phyloP scores from a whole-genome alignment of 371 early-diverging fungal genomes.

The Lichtheimia corymbifera region DNA sequence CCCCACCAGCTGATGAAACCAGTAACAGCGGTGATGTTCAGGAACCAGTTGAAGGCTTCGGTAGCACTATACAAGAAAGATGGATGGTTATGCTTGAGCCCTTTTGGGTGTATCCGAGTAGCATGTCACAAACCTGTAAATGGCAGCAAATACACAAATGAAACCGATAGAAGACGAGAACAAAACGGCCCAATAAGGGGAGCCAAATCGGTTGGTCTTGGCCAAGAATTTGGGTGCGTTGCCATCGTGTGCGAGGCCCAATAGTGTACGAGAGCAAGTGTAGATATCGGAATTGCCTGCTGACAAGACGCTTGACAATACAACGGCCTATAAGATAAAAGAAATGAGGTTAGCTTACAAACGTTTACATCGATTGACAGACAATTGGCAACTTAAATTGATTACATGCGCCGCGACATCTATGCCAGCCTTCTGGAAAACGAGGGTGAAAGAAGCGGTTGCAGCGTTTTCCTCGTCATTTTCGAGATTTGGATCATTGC shows the following conservation, averaged over 20 bases:
- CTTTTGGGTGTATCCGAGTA: too few species aligned
- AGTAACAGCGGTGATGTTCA: slow-evolving; percentile 71
- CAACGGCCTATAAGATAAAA: background rate
- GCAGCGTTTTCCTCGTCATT: slow-evolving; percentile 43
- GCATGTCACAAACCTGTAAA: slow-evolving; percentile 33
- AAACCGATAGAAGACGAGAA: slow-evolving; percentile 62
- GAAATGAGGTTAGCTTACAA: too few species aligned
- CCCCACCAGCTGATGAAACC: slow-evolving; percentile 77
- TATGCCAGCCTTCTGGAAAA: slow-evolving; percentile 67
- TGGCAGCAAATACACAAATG: slow-evolving; percentile 52
- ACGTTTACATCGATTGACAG: slow-evolving; percentile 15
- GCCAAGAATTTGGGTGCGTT: slow-evolving; percentile 64
- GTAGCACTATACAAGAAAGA: slow-evolving; percentile 26
- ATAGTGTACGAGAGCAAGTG: slow-evolving; percentile 65
- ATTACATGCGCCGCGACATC: slow-evolving; percentile 64
- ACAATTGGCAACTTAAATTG: slow-evolving; percentile 64
- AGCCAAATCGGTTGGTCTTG: slow-evolving; percentile 51
- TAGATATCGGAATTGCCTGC: slow-evolving; percentile 76
- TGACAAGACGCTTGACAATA: slow-evolving; percentile 56
- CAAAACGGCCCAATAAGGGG: slow-evolving; percentile 56
- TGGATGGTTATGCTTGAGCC: too few species aligned
- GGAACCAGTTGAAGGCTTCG: slow-evolving; percentile 72
- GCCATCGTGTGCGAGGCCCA: slow-evolving; percentile 64
- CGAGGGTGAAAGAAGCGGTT: slow-evolving; percentile 70
- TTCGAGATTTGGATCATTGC: slow-evolving; percentile 50